Conservation (phyloP, 306 rosid species). For the Morella rubra region DNA sequence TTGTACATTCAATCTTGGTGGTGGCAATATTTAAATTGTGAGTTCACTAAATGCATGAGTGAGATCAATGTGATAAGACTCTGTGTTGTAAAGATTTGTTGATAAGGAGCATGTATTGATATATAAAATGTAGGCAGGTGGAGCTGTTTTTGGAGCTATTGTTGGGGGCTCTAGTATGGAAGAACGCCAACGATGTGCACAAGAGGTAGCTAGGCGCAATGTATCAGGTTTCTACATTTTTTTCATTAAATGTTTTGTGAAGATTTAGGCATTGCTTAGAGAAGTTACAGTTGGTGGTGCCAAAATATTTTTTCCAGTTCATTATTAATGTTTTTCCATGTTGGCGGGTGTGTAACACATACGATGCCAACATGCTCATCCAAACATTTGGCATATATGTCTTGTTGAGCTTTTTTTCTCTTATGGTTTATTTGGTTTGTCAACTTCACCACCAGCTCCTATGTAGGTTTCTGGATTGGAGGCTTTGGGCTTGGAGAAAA, state of each 20-base stretch:
- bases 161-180: constrained; percentile 79
- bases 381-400: not conserved
- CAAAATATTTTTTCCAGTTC: not conserved
- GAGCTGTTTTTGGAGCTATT: constrained; percentile 78
- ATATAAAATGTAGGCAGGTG: constrained; percentile 57
- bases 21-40: not conserved
- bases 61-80: not conserved
- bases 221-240: constrained; percentile 61
- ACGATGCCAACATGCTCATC: not conserved
- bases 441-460: constrained; percentile 22
- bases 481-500: constrained; percentile 95
- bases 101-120: constrained; percentile 19
- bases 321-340: not conserved
- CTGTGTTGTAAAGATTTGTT: constrained; percentile 3
- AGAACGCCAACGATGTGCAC: constrained; percentile 81
- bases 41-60: not conserved
- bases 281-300: not conserved
- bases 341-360: not conserved
- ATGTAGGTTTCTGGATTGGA: constrained; percentile 90
- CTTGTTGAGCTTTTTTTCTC: not conserved
- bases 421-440: constrained; percentile 4
- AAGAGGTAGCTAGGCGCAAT: constrained; percentile 72
- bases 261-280: not conserved
- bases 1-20: not conserved
- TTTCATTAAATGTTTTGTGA: not conserved